These are phyloP conservation scores for Solanum tarijense DNA, from an alignment of 257 asterid species.

Conservation along the genomic window DNA sequence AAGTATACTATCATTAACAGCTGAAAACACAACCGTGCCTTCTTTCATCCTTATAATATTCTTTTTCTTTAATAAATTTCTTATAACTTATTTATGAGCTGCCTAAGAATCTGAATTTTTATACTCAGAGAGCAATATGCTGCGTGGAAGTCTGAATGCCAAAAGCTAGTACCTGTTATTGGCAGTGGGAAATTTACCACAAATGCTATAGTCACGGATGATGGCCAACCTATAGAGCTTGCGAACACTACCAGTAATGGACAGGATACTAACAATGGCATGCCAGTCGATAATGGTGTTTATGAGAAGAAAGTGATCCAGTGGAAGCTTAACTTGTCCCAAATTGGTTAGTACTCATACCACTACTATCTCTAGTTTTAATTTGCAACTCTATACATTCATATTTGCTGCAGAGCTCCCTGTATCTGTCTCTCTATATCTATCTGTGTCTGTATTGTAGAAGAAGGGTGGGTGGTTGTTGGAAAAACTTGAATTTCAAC, in stretches of 20 bases:
- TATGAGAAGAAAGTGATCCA: conserved; percentile 47
- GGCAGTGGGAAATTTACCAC: conserved; percentile 80
- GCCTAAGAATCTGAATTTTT: neutral
- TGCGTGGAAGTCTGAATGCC: conserved; percentile 66
- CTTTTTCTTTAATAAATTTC: neutral
- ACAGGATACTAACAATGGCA: neutral
- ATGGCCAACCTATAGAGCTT: conserved; percentile 47
- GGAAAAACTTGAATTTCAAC: neutral
- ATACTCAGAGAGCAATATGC: conserved; percentile 62
- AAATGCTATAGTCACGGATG: conserved; percentile 35
- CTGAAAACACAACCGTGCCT: neutral
- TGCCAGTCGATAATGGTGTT: neutral
- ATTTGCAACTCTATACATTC: neutral
- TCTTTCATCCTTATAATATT: neutral
- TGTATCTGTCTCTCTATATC: neutral
- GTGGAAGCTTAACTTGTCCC: conserved; percentile 69
- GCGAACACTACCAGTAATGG: conserved; percentile 1
- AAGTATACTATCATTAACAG: neutral
- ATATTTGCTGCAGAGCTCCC: neutral
- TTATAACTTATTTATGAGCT: neutral
- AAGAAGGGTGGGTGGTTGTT: neutral
- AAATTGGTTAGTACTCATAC: conserved; percentile 51
- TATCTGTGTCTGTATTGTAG: neutral
- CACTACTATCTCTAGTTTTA: neutral
- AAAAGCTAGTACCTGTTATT: conserved; percentile 51